These are phyloP conservation scores for Pyricularia sp. DNA, from an alignment of 2,329 filamentous ascomycete genomes.

Conservation along the genomic window DNA sequence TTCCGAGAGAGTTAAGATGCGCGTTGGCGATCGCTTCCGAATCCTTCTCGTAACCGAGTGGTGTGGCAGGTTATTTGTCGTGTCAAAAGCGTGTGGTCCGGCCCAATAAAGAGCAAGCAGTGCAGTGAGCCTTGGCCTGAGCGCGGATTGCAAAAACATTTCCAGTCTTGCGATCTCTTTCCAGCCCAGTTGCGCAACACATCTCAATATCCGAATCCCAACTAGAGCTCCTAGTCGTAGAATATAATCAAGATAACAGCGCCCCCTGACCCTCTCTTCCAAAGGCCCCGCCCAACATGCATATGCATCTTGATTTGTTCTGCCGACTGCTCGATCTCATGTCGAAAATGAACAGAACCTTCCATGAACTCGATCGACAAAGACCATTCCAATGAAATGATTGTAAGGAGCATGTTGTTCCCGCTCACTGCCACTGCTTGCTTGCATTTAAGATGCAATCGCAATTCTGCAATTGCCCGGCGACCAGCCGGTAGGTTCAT, in stretches of 20 bases:
- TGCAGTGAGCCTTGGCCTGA: constrained; percentile 3
- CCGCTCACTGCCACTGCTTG: constrained; percentile 7
- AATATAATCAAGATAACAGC: neutral
- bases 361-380: neutral
- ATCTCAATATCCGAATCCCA: neutral
- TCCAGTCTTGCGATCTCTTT: neutral
- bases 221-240: neutral
- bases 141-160: neutral
- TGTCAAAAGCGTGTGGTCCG: neutral
- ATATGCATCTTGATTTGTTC: neutral
- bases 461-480: neutral
- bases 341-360: neutral
- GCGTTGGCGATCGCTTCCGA: constrained; percentile 1
- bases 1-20: neutral
- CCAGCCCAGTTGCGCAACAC: neutral
- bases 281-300: neutral
- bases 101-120: constrained; percentile 3
- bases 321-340: neutral
- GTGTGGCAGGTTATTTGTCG: neutral
- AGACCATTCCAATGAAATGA: neutral
- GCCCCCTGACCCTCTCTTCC: neutral
- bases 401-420: neutral
- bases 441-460: neutral
- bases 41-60: neutral
- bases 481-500: neutral